These are phyloP conservation scores for Termitomyces bulborhizus DNA, from an alignment of 768 basidiomycete genomes.

Conservation along the genomic window DNA sequence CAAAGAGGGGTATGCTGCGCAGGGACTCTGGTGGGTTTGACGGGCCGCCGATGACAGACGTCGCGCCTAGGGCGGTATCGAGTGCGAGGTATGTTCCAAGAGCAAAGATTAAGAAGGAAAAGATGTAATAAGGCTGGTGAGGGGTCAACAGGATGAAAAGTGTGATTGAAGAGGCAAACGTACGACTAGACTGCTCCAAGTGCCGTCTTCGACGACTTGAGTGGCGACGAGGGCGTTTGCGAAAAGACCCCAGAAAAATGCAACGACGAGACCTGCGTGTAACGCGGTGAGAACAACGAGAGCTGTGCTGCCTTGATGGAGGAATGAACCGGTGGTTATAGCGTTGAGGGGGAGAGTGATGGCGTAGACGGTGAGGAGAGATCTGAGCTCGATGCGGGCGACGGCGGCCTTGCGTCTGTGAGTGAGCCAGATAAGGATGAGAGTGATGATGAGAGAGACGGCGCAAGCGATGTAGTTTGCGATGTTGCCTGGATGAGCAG, in stretches of 20 bases:
- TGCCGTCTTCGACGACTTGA: constrained; percentile 93
- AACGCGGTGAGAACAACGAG: constrained; percentile 69
- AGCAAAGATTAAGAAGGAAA: constrained; percentile 56
- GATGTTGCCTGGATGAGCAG: constrained; percentile 64
- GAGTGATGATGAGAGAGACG: constrained; percentile 58
- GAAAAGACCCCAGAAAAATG: constrained; percentile 74
- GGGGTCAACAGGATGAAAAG: too few species aligned
- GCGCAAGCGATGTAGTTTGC: constrained; percentile 82
- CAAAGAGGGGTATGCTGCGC: constrained; percentile 70
- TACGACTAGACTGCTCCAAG: constrained; percentile 61
- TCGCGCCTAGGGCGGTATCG: constrained; percentile 71
- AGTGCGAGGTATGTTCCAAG: constrained; percentile 80
- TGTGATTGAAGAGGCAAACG: constrained; percentile 16
- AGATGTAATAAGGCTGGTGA: constrained; percentile 54
- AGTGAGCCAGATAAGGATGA: constrained; percentile 49
- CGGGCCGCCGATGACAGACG: constrained; percentile 48
- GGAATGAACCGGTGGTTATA: constrained; percentile 70
- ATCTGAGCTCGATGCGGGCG: constrained; percentile 71
- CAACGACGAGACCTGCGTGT: constrained; percentile 71
- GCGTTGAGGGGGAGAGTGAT: constrained; percentile 75
- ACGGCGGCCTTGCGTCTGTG: constrained; percentile 82
- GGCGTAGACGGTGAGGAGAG: constrained; percentile 61
- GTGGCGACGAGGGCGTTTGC: constrained; percentile 75
- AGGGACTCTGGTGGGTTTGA: constrained; percentile 52
- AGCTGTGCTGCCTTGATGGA: constrained; percentile 69